phyloP scores from a whole-genome alignment of 306 rosid species.

The Gastrolobium bilobum region DNA sequence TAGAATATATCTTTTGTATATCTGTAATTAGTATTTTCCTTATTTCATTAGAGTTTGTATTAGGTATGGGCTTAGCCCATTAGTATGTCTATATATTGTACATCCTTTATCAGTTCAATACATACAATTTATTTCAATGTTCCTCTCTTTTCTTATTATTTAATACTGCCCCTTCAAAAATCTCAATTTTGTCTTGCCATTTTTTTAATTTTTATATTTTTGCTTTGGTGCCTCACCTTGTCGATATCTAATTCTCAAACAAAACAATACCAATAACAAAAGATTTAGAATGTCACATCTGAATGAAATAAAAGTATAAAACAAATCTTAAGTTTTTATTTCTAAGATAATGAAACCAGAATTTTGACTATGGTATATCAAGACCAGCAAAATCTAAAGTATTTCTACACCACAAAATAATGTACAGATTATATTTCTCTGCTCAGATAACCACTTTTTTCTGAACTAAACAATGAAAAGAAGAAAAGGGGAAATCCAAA shows the following conservation, averaged over 20 bases:
- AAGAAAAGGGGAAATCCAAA: slow-evolving; percentile 2
- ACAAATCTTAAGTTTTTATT: background rate
- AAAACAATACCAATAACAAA: background rate
- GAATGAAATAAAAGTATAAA: background rate
- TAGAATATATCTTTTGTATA: no score
- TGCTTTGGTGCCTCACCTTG: background rate
- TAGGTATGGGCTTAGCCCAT: no score
- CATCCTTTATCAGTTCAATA: no score
- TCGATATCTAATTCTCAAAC: slow-evolving; percentile 24
- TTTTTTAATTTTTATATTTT: background rate
- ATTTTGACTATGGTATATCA: background rate
- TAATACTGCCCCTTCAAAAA: slow-evolving; percentile 2
- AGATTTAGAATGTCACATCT: background rate
- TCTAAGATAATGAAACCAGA: background rate
- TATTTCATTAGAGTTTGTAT: no score
- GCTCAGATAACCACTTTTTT: background rate
- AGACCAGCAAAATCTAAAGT: slow-evolving; percentile 14
- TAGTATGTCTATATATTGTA: no score
- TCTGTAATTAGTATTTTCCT: no score
- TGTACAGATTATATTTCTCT: slow-evolving; percentile 35
- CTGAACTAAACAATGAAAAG: background rate
- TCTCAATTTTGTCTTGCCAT: background rate
- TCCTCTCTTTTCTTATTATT: background rate
- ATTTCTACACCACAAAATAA: slow-evolving; percentile 9
- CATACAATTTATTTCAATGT: background rate